A percentile compares a stretch with the other conserved stretches of the same genome.
Evolutionary conservation across 2,329 filamentous ascomycete species (phyloP).

Genomic region (Harringtonia lauricola): DNA sequence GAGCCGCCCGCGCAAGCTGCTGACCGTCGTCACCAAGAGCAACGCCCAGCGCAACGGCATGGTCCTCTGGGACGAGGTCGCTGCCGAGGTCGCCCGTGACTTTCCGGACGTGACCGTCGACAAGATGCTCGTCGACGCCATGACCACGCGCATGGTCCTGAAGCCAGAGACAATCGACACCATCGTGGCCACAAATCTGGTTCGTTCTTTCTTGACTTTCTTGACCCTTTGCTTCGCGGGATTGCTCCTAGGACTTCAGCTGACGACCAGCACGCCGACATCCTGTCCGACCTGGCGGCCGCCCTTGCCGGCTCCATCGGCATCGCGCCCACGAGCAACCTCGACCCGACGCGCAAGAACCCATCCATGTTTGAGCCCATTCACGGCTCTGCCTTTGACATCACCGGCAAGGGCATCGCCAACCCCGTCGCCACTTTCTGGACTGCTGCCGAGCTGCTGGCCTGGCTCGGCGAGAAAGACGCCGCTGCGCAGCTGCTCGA

Average conservation of each 20-base stretch:
- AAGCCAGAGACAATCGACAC: slow-evolving; percentile 48
- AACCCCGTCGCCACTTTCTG: slow-evolving; percentile 45
- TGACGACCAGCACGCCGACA: slow-evolving; percentile 36
- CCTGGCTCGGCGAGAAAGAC: slow-evolving; percentile 38
- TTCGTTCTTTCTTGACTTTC: not conserved
- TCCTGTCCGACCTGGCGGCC: slow-evolving; percentile 56
- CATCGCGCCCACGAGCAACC: slow-evolving; percentile 54
- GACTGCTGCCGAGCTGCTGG: slow-evolving; percentile 41
- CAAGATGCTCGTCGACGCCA: slow-evolving; percentile 51
- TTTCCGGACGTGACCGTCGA: slow-evolving; percentile 49
- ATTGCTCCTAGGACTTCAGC: not conserved
- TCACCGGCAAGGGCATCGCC: slow-evolving; percentile 39
- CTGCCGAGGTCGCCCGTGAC: slow-evolving; percentile 39
- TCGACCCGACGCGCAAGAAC: slow-evolving; percentile 44
- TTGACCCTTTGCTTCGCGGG: no score
- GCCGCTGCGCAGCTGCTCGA: slow-evolving; percentile 35
- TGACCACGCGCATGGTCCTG: slow-evolving; percentile 41
- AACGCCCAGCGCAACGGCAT: slow-evolving; percentile 57
- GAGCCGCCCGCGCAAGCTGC: slow-evolving; percentile 39
- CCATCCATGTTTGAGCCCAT: slow-evolving; percentile 47
- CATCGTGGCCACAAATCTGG: slow-evolving; percentile 52
- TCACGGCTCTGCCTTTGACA: slow-evolving; percentile 43
- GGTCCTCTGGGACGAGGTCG: slow-evolving; percentile 57
- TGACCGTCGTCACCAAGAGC: slow-evolving; percentile 55
- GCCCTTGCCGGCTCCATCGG: slow-evolving; percentile 58